A percentile compares a stretch with the other conserved stretches of the same genome.
Conservation (phyloP, 164 flowering plant genomes). For the Saururus chinensis region DNA sequence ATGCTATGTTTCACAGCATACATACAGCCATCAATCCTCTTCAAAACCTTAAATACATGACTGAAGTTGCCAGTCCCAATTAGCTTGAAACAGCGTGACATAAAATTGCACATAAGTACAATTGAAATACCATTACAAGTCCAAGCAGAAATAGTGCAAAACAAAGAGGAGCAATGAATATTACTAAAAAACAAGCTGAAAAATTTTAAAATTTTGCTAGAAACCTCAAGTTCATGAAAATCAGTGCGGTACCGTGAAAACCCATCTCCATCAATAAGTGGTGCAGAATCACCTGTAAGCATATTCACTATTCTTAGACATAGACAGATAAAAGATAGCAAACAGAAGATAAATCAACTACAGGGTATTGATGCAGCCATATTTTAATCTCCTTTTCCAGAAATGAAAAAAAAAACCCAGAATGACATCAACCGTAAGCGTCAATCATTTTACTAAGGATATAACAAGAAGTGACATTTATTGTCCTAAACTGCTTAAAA, state of each 20-base stretch:
- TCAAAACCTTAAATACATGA: slow-evolving; percentile 71
- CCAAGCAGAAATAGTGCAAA: not conserved
- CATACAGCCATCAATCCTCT: slow-evolving; percentile 92
- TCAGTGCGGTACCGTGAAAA: slow-evolving; percentile 83
- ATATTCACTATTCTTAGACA: slow-evolving; percentile 1
- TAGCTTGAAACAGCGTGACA: slow-evolving; percentile 35
- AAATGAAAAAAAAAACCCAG: too few relatives aligned
- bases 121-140: not conserved
- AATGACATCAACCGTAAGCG: too few relatives aligned
- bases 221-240: slow-evolving; percentile 86
- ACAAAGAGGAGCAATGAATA: not conserved
- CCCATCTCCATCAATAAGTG: slow-evolving; percentile 54
- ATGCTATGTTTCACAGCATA: slow-evolving; percentile 89
- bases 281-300: slow-evolving; percentile 36
- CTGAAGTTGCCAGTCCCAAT: slow-evolving; percentile 91
- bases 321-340: not conserved
- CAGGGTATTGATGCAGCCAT: not conserved
- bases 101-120: not conserved
- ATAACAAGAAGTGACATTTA: too few relatives aligned
- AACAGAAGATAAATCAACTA: not conserved
- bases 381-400: too few relatives aligned
- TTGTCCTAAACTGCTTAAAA: too few relatives aligned
- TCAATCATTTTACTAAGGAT: too few relatives aligned
- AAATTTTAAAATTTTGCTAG: not conserved
- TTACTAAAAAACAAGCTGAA: not conserved